phyloP scores from a whole-genome alignment of 164 flowering plant species.

The Tetrastigma voinierianum region DNA sequence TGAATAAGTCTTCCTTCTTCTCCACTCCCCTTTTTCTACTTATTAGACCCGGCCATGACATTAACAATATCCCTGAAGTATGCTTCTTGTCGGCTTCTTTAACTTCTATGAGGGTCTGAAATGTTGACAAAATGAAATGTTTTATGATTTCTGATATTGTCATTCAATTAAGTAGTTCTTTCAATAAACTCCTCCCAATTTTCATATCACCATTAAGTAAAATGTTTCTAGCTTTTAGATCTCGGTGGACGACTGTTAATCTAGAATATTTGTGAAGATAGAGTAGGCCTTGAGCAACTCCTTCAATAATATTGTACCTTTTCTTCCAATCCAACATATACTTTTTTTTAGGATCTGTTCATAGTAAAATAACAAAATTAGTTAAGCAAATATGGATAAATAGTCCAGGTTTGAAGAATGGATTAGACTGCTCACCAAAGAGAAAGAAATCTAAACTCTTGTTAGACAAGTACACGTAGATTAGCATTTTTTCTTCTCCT shows the following conservation, averaged over 20 bases:
- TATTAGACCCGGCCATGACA: too few species aligned
- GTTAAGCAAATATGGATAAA: neutral
- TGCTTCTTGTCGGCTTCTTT: too few species aligned
- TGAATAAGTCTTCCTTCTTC: too few species aligned
- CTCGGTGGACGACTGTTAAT: constrained; percentile 26
- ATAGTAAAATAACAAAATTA: neutral
- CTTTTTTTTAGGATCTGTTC: constrained; percentile 21
- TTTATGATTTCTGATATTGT: too few species aligned
- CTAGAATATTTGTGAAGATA: constrained; percentile 46
- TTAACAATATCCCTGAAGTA: too few species aligned
- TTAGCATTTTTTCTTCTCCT: constrained; percentile 21
- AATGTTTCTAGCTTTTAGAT: constrained; percentile 18
- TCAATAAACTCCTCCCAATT: too few species aligned
- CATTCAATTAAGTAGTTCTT: too few species aligned
- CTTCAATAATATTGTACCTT: constrained; percentile 28
- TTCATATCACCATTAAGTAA: constrained; percentile 34
- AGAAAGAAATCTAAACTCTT: constrained; percentile 29
- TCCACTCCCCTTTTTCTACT: too few species aligned
- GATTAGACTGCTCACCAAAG: constrained; percentile 18
- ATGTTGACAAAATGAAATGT: too few species aligned
- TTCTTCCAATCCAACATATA: constrained; percentile 25
- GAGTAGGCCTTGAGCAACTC: constrained; percentile 30
- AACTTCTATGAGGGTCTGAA: too few species aligned
- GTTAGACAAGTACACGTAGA: constrained; percentile 32
- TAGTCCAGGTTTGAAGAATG: neutral